A percentile compares a stretch with the other conserved stretches of the same genome.
phyloP scores from a whole-genome alignment of 1,284 basidiomycete species.

The Sporisorium graminicola region DNA sequence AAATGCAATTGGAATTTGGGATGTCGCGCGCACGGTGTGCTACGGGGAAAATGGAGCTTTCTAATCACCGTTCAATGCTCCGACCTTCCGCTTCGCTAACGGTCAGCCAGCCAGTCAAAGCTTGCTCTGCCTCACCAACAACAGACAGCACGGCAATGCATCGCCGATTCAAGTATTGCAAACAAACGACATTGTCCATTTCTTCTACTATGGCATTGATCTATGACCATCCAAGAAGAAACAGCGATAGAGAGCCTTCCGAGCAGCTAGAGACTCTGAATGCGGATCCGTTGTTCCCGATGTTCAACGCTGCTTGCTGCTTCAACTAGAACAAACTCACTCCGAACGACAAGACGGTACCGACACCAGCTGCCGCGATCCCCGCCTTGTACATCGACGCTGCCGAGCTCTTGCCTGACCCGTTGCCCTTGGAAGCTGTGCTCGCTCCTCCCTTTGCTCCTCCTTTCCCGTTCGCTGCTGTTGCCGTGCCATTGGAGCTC shows the following conservation, averaged over 20 bases:
- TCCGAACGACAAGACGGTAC: constrained; percentile 16
- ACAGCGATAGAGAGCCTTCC: neutral
- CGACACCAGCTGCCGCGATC: constrained; percentile 4
- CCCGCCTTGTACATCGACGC: neutral
- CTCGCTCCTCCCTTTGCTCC: neutral
- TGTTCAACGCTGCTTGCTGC: no score
- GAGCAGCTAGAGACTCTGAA: neutral
- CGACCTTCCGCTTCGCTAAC: constrained; percentile 9
- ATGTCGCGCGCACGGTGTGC: constrained; percentile 4
- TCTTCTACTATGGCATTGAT: neutral
- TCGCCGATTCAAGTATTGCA: no score
- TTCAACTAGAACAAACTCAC: constrained; percentile 22
- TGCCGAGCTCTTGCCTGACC: neutral
- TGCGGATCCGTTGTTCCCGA: neutral
- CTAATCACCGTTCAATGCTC: constrained; percentile 2
- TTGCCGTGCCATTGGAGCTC: neutral
- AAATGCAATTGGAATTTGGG: no score
- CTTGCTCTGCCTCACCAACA: neutral
- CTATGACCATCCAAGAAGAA: neutral
- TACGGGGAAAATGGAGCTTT: constrained; percentile 12
- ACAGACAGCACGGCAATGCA: neutral
- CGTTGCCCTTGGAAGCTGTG: constrained; percentile 2
- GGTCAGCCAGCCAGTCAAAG: no score
- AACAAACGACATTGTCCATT: neutral
- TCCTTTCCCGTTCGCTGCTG: neutral